Evolutionary conservation across 257 asterid genomes (phyloP), one percentile per base, ranked within the genome.

Genomic region (Coffea canephora): DNA sequence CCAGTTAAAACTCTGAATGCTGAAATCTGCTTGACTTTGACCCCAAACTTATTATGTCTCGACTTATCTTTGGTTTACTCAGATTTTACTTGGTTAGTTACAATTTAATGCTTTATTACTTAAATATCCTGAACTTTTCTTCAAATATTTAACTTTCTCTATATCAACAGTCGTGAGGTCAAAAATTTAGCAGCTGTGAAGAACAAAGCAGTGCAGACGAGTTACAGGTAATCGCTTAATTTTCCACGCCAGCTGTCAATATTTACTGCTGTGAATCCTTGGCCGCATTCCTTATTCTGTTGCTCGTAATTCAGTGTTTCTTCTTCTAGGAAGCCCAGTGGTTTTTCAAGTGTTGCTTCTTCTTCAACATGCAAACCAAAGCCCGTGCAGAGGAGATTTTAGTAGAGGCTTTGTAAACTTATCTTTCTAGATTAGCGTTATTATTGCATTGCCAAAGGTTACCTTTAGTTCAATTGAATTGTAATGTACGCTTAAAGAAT

Each of bases 131-230:
- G 31, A 25, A 41, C 31, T 52, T 62, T 65, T 69, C 45, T 48
- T 75, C 31, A 65, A 46, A 52, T n/a, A 45, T 73, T 62, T 84
- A 68, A 82, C 66, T 76, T 79, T 46, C 62, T n/a, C 45, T 62
- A 69, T 82, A 31, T 41, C 68, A 71, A 62, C 93, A 95, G 98
- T 84, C 93, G 85, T 25, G 99, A 95, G 89, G 88, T 90, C 0
- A 91, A 90, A 85, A 95, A 93, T 81, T 43, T 87, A 78, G 96
- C 94, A 2, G 92, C 94, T 21, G 84, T 89, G 89, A 93, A 85
- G 87, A 90, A 71, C 71, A 93, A 86, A 81, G 81, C 81, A 74
- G 86, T 89, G 73, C 94, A 87, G 61, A 88, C 83, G 82, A 87
- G 54, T 74, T 66, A 25, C 19, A 87, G 92, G 98, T 93, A 89